These are phyloP conservation scores for Gynostemma pentaphyllum DNA, from an alignment of 306 rosid genomes.

Conservation along the genomic window DNA sequence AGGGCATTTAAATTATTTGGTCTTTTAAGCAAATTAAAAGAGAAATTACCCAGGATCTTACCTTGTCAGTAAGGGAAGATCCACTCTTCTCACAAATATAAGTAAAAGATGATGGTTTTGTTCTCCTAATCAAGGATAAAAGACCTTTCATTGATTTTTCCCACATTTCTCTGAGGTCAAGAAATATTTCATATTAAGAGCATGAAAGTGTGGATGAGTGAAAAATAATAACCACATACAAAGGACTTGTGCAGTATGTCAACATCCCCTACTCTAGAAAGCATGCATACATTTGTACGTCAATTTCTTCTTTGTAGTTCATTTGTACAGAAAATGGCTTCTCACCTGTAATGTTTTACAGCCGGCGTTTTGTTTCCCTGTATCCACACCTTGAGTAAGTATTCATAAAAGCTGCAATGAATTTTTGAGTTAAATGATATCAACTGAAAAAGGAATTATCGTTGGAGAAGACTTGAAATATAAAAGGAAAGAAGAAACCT, in stretches of 20 bases:
- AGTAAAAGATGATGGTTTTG: conserved; percentile 87
- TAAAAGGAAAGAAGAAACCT: not conserved
- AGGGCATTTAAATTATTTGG: conserved; percentile 3
- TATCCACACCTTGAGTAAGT: conserved; percentile 96
- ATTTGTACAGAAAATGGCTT: conserved; percentile 8
- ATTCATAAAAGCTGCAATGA: conserved; percentile 88
- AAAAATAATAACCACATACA: not conserved
- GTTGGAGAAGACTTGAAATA: not conserved
- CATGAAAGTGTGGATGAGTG: not conserved
- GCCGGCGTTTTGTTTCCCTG: conserved; percentile 75
- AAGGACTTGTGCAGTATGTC: not conserved
- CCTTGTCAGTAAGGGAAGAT: conserved; percentile 65
- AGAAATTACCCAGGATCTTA: conserved; percentile 19
- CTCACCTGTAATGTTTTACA: conserved; percentile 80
- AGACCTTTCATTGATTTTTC: conserved; percentile 94
- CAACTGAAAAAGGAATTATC: not conserved
- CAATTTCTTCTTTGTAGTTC: not conserved
- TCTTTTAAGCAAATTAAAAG: not conserved
- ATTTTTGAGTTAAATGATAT: conserved; percentile 19
- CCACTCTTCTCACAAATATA: conserved; percentile 96
- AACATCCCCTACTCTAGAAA: not conserved
- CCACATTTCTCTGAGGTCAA: conserved; percentile 92
- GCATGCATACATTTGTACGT: not conserved
- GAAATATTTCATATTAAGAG: conserved; percentile 1
- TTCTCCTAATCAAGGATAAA: conserved; percentile 53